A percentile compares a stretch with the other conserved stretches of the same genome.
Conservation (phyloP, 208 protist species). For the Leishmania aethiopica region DNA sequence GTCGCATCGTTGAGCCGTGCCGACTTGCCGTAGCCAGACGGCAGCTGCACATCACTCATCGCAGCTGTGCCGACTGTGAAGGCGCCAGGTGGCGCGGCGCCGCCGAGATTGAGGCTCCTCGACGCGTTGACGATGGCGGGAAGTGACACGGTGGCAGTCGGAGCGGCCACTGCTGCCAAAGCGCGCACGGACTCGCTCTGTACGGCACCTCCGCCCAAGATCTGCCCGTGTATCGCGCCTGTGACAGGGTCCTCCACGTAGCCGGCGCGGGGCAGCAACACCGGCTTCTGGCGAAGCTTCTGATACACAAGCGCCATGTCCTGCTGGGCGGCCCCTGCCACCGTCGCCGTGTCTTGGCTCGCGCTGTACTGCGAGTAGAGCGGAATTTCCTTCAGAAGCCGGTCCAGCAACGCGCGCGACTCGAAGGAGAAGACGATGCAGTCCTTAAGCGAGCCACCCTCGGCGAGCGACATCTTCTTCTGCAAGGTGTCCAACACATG, state of each 20-base stretch:
- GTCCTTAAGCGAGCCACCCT: conserved; percentile 71
- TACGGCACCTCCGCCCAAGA: conserved; percentile 6
- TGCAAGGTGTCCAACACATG: conserved; percentile 61
- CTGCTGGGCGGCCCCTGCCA: conserved; percentile 9
- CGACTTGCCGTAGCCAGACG: conserved; percentile 54
- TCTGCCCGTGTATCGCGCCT: conserved; percentile 46
- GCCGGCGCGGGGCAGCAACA: conserved; percentile 58
- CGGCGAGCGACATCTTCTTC: conserved; percentile 74
- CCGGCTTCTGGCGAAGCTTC: conserved; percentile 64
- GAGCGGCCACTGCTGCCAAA: no score
- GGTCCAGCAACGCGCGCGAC: conserved; percentile 73
- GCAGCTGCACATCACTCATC: conserved; percentile 32
- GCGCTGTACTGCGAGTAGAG: conserved; percentile 54
- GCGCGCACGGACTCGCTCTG: not conserved
- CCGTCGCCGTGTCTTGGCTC: not conserved
- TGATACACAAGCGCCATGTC: conserved; percentile 51
- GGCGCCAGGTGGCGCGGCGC: not conserved
- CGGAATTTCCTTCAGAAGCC: conserved; percentile 85
- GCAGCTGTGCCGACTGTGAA: not conserved
- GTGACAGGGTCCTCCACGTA: conserved; percentile 60
- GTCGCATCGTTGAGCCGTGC: conserved; percentile 25
- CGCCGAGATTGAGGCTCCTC: not conserved
- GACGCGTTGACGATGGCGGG: not conserved
- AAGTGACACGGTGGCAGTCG: not conserved
- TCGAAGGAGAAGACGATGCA: conserved; percentile 86